These are phyloP conservation scores for Coniochaeta ligniaria DNA, from an alignment of 2,329 filamentous ascomycete species.

Conservation along the genomic window DNA sequence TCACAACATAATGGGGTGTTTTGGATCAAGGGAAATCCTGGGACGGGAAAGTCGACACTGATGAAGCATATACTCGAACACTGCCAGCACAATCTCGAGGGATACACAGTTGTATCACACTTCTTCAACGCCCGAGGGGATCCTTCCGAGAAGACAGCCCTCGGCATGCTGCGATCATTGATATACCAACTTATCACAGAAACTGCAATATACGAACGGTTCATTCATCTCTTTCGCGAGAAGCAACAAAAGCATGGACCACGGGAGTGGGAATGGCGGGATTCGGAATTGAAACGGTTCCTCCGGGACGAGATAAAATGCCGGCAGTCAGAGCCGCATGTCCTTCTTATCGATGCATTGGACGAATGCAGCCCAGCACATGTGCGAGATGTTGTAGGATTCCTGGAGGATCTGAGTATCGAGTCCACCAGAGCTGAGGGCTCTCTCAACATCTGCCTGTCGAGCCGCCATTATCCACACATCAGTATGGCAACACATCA, in stretches of 20 bases:
- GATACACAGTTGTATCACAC: slow-evolving; percentile 28
- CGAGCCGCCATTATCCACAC: slow-evolving; percentile 37
- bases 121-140: slow-evolving; percentile 42
- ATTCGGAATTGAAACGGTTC: neutral
- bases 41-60: too few species aligned
- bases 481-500: slow-evolving; percentile 21
- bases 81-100: slow-evolving; percentile 9
- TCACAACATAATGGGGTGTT: slow-evolving; percentile 29
- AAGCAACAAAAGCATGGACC: neutral
- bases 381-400: neutral
- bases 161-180: slow-evolving; percentile 44
- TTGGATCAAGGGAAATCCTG: slow-evolving; percentile 40
- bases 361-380: neutral
- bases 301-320: neutral
- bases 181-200: slow-evolving; percentile 30
- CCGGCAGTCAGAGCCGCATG: neutral
- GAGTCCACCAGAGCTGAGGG: neutral
- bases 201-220: neutral
- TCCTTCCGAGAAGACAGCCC: slow-evolving; percentile 32
- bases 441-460: slow-evolving; percentile 29
- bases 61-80: slow-evolving; percentile 31
- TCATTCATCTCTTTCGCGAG: neutral
- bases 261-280: neutral
- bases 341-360: neutral
- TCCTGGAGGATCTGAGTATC: neutral